Conservation (phyloP, 345 rosid species). For the Syzygium jambos region DNA sequence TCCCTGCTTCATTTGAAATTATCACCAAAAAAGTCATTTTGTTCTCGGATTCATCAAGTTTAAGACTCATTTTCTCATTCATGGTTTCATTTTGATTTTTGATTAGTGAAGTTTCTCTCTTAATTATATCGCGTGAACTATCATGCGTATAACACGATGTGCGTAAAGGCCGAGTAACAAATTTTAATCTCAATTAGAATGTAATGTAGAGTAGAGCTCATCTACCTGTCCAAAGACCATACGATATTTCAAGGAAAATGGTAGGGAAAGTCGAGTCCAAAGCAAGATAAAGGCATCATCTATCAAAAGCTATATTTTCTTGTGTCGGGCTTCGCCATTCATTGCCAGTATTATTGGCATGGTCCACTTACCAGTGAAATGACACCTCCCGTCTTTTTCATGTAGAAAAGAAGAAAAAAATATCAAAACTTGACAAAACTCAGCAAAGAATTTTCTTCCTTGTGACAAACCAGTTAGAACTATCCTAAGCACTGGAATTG, state of each 20-base stretch:
- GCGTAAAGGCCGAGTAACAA: not conserved
- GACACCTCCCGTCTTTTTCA: not conserved
- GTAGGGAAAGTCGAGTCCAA: no score
- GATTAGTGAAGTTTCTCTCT: not conserved
- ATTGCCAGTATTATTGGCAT: not conserved
- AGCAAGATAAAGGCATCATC: not conserved
- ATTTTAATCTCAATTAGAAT: not conserved
- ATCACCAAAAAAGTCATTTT: no score
- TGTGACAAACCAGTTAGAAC: no score
- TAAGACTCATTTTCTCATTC: not conserved
- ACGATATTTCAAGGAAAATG: not conserved
- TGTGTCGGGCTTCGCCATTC: not conserved
- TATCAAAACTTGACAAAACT: not conserved
- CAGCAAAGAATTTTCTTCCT: not conserved
- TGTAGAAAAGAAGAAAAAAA: no score
- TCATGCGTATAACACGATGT: not conserved
- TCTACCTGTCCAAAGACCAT: fast-evolving
- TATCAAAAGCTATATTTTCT: not conserved
- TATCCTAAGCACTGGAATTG: no score
- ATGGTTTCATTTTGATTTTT: not conserved
- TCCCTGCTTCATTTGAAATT: not conserved
- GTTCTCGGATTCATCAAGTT: not conserved
- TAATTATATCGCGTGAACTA: not conserved
- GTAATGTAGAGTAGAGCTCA: not conserved
- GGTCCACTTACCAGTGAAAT: not conserved